These are phyloP conservation scores for Pilobolus umbonatus DNA, from an alignment of 192 early-diverging fungal genomes.

Conservation along the genomic window DNA sequence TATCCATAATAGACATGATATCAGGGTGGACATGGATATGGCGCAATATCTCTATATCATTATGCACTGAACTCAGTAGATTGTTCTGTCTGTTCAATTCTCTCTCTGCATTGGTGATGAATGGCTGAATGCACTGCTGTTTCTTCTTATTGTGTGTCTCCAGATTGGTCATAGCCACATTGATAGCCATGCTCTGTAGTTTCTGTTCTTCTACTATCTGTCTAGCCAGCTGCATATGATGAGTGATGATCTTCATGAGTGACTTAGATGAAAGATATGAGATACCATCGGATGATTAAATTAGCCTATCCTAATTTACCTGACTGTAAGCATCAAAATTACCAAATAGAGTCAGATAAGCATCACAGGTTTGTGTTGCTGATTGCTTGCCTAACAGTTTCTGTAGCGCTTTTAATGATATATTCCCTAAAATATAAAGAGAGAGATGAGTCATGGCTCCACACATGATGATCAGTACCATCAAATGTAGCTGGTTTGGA, in stretches of 20 bases:
- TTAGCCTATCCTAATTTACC: slow-evolving; percentile 9
- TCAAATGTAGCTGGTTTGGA: slow-evolving; percentile 26
- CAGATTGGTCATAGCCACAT: slow-evolving; percentile 47
- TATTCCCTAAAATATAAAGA: not conserved
- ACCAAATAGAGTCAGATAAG: slow-evolving; percentile 26
- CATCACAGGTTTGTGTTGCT: slow-evolving; percentile 7
- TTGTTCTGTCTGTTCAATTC: slow-evolving; percentile 35
- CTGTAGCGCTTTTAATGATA: not conserved
- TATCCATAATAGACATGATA: slow-evolving; percentile 15
- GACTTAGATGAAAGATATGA: slow-evolving; percentile 17
- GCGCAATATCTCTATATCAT: slow-evolving; percentile 38
- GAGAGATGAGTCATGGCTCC: slow-evolving; percentile 1
- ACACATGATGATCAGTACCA: no score
- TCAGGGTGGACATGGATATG: slow-evolving; percentile 43
- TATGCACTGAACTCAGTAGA: slow-evolving; percentile 29
- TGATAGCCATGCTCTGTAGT: slow-evolving; percentile 44
- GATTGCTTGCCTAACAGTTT: slow-evolving; percentile 1
- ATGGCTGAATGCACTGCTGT: slow-evolving; percentile 33
- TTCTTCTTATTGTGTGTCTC: slow-evolving; percentile 38
- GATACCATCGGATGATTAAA: not conserved
- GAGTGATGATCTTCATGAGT: slow-evolving; percentile 27
- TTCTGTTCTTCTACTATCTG: slow-evolving; percentile 41
- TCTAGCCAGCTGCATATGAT: slow-evolving; percentile 37
- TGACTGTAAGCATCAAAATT: slow-evolving; percentile 29
- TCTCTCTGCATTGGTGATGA: slow-evolving; percentile 36